Evolutionary conservation across 139 green algal genomes (phyloP), one percentile per base, ranked within the genome.

Genomic region (Chlorella ohadii): DNA sequence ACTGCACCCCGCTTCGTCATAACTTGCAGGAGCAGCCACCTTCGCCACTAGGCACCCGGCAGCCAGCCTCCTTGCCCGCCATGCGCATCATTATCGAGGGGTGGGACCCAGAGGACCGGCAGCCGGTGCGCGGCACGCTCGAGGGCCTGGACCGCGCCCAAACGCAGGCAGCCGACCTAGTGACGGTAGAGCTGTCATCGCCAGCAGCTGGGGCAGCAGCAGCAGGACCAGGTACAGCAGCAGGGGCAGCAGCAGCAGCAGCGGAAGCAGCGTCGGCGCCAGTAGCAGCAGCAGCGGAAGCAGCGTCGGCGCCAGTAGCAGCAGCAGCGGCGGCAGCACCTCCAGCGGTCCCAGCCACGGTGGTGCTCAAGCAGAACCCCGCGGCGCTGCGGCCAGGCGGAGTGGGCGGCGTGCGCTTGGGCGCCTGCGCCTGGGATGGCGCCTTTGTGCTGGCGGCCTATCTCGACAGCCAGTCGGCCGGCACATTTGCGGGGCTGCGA

Each of bases 381-480:
- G 15, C 31, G 15, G 65, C 65, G 68, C 38, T 75, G 36, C 36
- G 36, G 33, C 36, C 36, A 20, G 68, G 83, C 28, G 66, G 78
- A 19, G 82, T 63, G 25, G 41, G 64, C 23, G 75, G 82, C 33
- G 41, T 91, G 17, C 82, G 88, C 12, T 78, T 91, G 27, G 88
- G 88, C 3, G 86, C 88, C 28, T 86, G 75, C 55, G 23, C 86
- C 4, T 91, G 88, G 88, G 88, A 91, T 70, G 83, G 86, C 36
- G 82, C 86, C 6, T 70, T 90, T n/a, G 70, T 91, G 27, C 78
- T 91, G 79, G 73, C 82, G 3, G 86, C 72, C 34, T 87, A 85
- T 57, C 67, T 91, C 28, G 63, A 74, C 20, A 11, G 70, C 17
- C 84, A 86, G 51, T 79, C 84, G 15, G 31, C 17, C 16, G 41